Base-by-base conservation (phyloP, 1,139 yeast genomes). In the Kodamaea anthophila region DNA sequence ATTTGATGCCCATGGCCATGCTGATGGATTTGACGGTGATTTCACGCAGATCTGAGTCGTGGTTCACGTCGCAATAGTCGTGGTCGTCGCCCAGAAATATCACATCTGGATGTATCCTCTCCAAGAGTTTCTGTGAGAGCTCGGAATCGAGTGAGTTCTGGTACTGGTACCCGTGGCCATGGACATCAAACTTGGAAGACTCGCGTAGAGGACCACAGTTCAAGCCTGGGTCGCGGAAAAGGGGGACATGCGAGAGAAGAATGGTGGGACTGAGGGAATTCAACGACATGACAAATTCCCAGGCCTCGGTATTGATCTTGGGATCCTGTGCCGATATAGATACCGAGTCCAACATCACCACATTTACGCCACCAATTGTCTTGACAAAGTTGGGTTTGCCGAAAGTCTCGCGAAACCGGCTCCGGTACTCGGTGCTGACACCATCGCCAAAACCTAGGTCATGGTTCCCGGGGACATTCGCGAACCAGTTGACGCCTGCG, bases 1-100 rank as follows among this genome's bases (percentile, higher is more conserved):
- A 52, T 31, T 51, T 46, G 19, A 70, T 69, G 2, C 79, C 78
- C 78, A 72, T 73, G 15, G 79, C 78, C 76, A 74, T 69, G 26
- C 75, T 67, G 7, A 73, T 65, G 14, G 77, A 69, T 42, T 73
- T 73, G 19, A 73, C 75, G 16, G 76, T 71, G 34, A 72, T 54
- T 41, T 71, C 77, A 18, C 68, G 46, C 3, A 44, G 24, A 3
- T 26, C 9, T 3, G 46, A 38, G 8, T 33, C 38, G 42, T 71
- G 77, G 3, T 37, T 33, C 4, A 69, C 49, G 38, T 70, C 76
- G 44, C 80, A 74, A 44, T 68, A 70, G 43, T 74, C 77, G 42
- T 70, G 77, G 45, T 70, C 77, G 42, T 70, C 77, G 5, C 76
- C 77, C 14, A 67, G 52, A 40, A 66, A 65, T 9, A 70, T 46